phyloP scores from a whole-genome alignment of 2,329 filamentous ascomycete species.

The Emmonsiellopsis sp. region DNA sequence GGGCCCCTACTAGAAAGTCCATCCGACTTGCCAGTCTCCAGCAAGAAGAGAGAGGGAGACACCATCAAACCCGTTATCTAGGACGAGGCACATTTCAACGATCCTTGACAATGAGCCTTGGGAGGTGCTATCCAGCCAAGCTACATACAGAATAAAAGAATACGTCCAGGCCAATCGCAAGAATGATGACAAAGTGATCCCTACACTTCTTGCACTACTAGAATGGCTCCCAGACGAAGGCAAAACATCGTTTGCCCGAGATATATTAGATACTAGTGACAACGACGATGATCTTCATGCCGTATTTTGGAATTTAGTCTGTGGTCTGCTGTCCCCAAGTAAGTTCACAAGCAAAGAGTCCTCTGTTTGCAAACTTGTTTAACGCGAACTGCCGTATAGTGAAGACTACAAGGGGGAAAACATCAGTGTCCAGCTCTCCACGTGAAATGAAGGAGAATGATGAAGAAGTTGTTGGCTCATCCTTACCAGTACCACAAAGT shows the following conservation, averaged over 20 bases:
- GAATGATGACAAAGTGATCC: neutral
- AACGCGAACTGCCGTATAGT: neutral
- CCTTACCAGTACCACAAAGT: neutral
- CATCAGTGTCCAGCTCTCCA: neutral
- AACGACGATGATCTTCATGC: neutral
- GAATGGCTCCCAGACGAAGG: neutral
- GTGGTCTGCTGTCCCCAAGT: neutral
- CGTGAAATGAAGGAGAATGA: neutral
- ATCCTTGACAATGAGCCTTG: neutral
- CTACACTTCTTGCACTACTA: neutral
- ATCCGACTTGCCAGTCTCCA: neutral
- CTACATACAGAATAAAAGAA: neutral
- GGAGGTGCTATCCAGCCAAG: neutral
- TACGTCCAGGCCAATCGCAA: neutral
- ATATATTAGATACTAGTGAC: slow-evolving; percentile 1
- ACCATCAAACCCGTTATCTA: neutral
- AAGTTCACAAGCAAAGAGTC: neutral
- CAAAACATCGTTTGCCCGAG: neutral
- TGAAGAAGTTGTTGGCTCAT: neutral
- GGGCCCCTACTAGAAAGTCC: neutral
- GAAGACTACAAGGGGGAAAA: neutral
- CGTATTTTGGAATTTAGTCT: slow-evolving; percentile 1
- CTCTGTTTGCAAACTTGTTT: neutral
- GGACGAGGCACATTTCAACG: neutral
- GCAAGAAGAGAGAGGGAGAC: neutral